These are phyloP conservation scores for Diaporthe ilicicola DNA, from an alignment of 2,329 filamentous ascomycete species.

Conservation along the genomic window DNA sequence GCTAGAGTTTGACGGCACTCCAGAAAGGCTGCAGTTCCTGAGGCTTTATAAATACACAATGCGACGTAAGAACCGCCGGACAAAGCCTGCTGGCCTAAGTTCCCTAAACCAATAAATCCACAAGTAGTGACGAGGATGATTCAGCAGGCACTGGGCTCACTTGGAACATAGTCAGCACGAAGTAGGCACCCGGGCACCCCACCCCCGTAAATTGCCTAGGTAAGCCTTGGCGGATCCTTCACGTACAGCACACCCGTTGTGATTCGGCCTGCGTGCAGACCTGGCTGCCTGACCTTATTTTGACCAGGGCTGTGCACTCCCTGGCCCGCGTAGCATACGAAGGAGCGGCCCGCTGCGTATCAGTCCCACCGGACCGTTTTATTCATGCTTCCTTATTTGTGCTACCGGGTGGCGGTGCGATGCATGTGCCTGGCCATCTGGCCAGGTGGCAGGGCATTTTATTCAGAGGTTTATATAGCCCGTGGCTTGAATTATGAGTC, in stretches of 20 bases:
- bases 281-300: background rate
- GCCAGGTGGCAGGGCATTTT: background rate
- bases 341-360: background rate
- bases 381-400: background rate
- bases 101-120: background rate
- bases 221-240: constrained; percentile 15
- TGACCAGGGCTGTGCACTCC: background rate
- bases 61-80: background rate
- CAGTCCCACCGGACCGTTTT: no score
- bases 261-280: background rate
- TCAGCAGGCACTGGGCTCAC: background rate
- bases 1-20: background rate
- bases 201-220: background rate
- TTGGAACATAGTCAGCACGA: background rate
- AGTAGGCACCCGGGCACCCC: background rate
- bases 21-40: no score
- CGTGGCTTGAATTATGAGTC: background rate
- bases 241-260: background rate
- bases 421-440: background rate
- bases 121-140: background rate
- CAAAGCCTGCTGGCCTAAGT: background rate
- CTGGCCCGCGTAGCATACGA: background rate
- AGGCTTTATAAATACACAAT: background rate
- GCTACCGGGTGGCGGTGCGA: background rate
- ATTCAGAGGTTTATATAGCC: no score